These are phyloP conservation scores for Excoecaria agallocha DNA, from an alignment of 345 rosid species.

Conservation along the genomic window DNA sequence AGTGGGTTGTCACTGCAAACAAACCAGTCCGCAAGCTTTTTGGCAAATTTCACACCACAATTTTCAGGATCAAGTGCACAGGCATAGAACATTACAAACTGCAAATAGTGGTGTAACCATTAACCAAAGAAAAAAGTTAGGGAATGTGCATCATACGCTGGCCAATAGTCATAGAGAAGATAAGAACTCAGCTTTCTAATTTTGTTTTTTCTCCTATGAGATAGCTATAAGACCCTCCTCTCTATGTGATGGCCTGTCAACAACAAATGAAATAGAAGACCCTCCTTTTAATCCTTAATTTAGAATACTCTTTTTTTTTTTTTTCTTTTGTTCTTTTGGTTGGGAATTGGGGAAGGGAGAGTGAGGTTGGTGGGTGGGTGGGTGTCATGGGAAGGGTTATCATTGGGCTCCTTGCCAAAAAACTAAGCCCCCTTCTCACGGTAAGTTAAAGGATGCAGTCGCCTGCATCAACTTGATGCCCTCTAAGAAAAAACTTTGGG, in stretches of 20 bases:
- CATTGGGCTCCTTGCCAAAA: no score
- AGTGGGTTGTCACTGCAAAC: conserved; percentile 38
- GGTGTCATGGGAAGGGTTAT: no score
- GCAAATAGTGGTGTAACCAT: conserved; percentile 29
- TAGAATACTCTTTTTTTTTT: background rate
- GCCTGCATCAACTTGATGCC: no score
- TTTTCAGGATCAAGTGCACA: conserved; percentile 81
- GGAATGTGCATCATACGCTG: no score
- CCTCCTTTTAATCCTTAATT: background rate
- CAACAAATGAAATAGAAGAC: no score
- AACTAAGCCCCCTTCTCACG: no score
- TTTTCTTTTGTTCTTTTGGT: no score
- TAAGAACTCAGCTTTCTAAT: background rate
- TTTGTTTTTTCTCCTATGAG: background rate
- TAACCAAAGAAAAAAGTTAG: background rate
- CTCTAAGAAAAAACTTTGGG: no score
- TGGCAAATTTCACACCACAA: conserved; percentile 70
- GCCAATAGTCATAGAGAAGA: background rate
- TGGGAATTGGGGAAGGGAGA: no score
- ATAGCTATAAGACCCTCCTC: background rate
- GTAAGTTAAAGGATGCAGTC: no score
- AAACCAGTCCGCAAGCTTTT: conserved; percentile 49
- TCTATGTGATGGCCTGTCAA: no score
- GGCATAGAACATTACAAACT: conserved; percentile 88
- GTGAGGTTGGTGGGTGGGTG: no score